Conservation (phyloP, 148 eudicot genomes). For the Dysphania ambrosioides region DNA sequence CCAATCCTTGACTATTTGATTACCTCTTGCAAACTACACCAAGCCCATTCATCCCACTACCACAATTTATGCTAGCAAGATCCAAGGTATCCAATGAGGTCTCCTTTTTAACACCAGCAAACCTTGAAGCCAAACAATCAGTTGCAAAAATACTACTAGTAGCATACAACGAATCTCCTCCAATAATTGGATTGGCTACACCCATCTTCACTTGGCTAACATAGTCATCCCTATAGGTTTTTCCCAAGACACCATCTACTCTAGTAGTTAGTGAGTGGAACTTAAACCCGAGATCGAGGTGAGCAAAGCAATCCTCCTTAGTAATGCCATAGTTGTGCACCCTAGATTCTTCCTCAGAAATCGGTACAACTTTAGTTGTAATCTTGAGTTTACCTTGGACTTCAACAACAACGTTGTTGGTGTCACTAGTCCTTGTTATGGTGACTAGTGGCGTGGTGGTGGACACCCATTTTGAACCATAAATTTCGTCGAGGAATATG, state of each 20-base stretch:
- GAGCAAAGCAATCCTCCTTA: conserved; percentile 44
- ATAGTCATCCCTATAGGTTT: conserved; percentile 43
- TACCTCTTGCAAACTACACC: conserved; percentile 48
- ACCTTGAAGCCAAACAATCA: conserved; percentile 40
- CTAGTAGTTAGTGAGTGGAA: conserved; percentile 28
- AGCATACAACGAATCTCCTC: conserved; percentile 35
- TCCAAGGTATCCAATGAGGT: conserved; percentile 23
- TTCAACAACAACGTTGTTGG: conserved; percentile 32
- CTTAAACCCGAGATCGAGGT: conserved; percentile 46
- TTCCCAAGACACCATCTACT: conserved; percentile 48
- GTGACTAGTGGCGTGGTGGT: conserved; percentile 25
- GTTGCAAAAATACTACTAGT: conserved; percentile 36
- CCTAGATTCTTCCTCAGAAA: conserved; percentile 39
- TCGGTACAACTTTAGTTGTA: conserved; percentile 44
- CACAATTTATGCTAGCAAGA: conserved; percentile 33
- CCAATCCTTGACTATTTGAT: too few relatives aligned
- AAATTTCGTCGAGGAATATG: conserved; percentile 23
- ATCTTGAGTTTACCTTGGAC: conserved; percentile 38
- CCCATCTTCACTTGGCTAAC: conserved; percentile 40
- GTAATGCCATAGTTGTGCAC: conserved; percentile 44
- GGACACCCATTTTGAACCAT: conserved; percentile 32
- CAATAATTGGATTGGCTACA: conserved; percentile 39
- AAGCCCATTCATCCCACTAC: conserved; percentile 37
- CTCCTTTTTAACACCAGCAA: conserved; percentile 4
- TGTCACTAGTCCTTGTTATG: conserved; percentile 28